Evolutionary conservation across 164 flowering plant genomes (phyloP), one percentile per base, ranked within the genome.

Genomic region (Piper betle): DNA sequence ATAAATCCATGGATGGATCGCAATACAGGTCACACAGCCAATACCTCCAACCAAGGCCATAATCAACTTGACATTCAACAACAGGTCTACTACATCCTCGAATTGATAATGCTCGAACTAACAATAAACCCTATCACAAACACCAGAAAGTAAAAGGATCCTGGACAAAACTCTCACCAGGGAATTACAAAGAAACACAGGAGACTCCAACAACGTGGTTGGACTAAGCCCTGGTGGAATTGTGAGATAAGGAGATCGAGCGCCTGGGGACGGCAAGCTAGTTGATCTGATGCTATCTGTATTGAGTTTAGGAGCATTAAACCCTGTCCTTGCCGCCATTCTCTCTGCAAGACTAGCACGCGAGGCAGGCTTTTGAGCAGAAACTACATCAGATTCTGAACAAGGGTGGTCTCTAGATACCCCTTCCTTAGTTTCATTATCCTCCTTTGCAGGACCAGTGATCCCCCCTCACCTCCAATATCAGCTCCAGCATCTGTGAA

Each of bases 141-240:
- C 33, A 25, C 33, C 38, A 39, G 39, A 53, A 33, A 46, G 13
- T 48, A 39, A 50, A 37, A 13, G 3, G 25, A 25, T 25, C 2
- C 0, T 53, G 41, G 17, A 58, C 20, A 10, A 25, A 39, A 58
- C 9, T 3, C 88, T 78, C 69, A 88, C 96, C 91, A 80, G 73
- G 15, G 96, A 79, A 78, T 83, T 88, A 16, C 89, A 80, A 64
- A 88, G 84, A 71, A 88, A 86, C 71, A 86, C 93, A 1, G 96
- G 97, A 46, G 97, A 91, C 39, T 91, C 97, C 38, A 91, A 78
- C 75, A 91, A 74, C 11, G 83, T 71, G 0, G 96, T 84, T 2
- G 97, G 97, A 65, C 94, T 88, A 55, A 88, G 86, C 64, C 91
- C 96, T 18, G 93, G 84, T 12, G 97, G 82, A 63, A 91, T 81